Evolutionary conservation across 176 grass and related monocot species (phyloP), one percentile per base, ranked within the genome.

Genomic region (Aegilops bicornis): DNA sequence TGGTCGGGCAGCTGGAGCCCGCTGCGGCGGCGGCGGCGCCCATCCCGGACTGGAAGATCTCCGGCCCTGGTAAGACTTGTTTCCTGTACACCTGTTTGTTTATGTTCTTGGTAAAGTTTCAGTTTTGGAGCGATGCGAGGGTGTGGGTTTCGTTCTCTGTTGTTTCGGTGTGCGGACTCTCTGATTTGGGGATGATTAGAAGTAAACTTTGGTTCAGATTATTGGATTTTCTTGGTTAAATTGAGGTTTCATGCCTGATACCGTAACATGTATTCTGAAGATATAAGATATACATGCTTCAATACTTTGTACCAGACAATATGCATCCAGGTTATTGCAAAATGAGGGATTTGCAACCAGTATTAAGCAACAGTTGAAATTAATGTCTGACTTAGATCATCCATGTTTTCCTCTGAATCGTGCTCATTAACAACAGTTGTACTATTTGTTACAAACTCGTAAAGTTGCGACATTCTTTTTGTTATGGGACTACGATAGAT

Each of bases 31-130:
- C 31, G 1, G 73, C 52, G 17, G 22, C 50, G 1, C 84, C 78
- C 2, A 83, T 95, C 73, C 77, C 87, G 36, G 88, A 93, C 81
- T 96, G 94, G 94, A 96, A 83, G 79, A 96, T 96, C 65, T 90
- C 94, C 35, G 89, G 83, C 30, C 91, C 91, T 83, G 94, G 94
- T 96, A 90, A 79, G 47, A 77, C 1, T 1, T 47, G 69, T 65
- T 82, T 19, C 15, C 16, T 8, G 54, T 22, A 59, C 19, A 22
- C 54, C 54, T 59, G 54, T 20, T 59, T 58, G n/a, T 82, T 52
- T 11, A 48, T 1, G 0, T 50, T 84, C 47, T 81, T 72, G 12
- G 16, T 10, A 2, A 63, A 31, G 15, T 35, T 35, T 35, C 5
- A 30, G 32, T 39, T 25, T 15, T 61, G 40, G 10, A 43, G 74